A percentile compares a stretch with the other conserved stretches of the same genome.
Evolutionary conservation across 768 basidiomycete species (phyloP).

Genomic region (Xerocomus brunneocitrinus): DNA sequence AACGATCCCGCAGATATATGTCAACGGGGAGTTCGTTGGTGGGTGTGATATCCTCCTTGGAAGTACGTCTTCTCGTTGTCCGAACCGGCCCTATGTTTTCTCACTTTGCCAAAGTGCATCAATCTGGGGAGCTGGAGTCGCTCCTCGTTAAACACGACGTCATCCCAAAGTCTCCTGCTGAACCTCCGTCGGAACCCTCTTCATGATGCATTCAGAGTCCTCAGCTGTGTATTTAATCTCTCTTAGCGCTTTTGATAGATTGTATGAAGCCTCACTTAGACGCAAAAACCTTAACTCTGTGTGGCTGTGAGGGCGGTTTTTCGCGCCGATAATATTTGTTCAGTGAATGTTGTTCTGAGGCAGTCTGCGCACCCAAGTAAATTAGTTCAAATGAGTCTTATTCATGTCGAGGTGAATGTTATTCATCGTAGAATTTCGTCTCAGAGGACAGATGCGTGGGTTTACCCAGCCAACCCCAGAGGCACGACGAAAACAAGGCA

Average conservation of each 20-base stretch:
- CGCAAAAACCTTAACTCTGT: background rate
- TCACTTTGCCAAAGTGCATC: slow-evolving; percentile 70
- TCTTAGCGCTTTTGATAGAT: background rate
- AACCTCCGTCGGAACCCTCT: background rate
- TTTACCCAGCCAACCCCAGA: background rate
- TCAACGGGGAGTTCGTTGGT: slow-evolving; percentile 93
- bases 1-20: slow-evolving; percentile 92
- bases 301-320: too few species aligned
- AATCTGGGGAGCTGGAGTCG: slow-evolving; percentile 87
- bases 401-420: too few species aligned
- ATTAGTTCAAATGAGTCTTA: too few species aligned
- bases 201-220: background rate
- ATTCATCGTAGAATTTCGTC: too few species aligned
- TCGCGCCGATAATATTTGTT: too few species aligned
- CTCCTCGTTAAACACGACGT: slow-evolving; percentile 69
- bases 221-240: background rate
- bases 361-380: too few species aligned
- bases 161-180: slow-evolving; percentile 46
- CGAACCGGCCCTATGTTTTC: background rate
- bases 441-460: too few species aligned
- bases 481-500: slow-evolving; percentile 6
- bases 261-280: background rate
- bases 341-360: too few species aligned
- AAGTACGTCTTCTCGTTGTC: slow-evolving; percentile 51
- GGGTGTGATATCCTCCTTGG: slow-evolving; percentile 93